Evolutionary conservation across 1,284 basidiomycete species (phyloP), one percentile per base, ranked within the genome.

Genomic region (Agroathelia rolfsii): DNA sequence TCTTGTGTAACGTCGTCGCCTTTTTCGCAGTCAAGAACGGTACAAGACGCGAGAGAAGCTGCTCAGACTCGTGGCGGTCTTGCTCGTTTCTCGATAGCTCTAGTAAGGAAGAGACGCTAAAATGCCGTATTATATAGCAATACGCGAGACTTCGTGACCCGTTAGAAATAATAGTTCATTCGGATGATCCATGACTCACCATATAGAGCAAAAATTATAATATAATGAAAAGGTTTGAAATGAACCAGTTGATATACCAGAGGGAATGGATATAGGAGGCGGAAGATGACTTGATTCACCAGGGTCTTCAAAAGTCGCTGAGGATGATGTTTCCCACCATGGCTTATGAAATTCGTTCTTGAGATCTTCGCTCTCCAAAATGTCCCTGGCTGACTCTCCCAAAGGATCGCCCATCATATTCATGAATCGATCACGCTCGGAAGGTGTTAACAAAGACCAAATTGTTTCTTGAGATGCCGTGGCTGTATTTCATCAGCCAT

Each of bases 161-260:
- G 30, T 22, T 35, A 17, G 12, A 20, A 37, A 23, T 37, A 36
- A 15, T 21, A n/a, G 13, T 22, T n/a, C 27, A 9, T 1, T 18
- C 12, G 15, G 11, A 10, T 23, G 30, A 13, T 34, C 32, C 9
- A 8, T 17, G 3, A 61, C 79, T 36, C 49, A 84, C 83, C 69
- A 62, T n/a, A 82, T 51, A 2, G 72, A 69, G 25, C 63, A 67
- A 19, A 79, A 55, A 37, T 85, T 86, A 43, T 77, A 82, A 6
- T 76, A 44, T 11, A 85, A 54, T 2, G 66, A 57, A n/a, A n/a
- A n/a, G n/a, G n/a, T n/a, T n/a, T n/a, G n/a, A n/a, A n/a, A n/a
- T n/a, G n/a, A n/a, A n/a, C n/a, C n/a, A n/a, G n/a, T n/a, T n/a
- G n/a, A n/a, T n/a, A 64, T 60, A 1, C 64, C 59, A 3, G 47